phyloP scores from a whole-genome alignment of 2,329 filamentous ascomycete species.

The Penicillium griseofulvum region DNA sequence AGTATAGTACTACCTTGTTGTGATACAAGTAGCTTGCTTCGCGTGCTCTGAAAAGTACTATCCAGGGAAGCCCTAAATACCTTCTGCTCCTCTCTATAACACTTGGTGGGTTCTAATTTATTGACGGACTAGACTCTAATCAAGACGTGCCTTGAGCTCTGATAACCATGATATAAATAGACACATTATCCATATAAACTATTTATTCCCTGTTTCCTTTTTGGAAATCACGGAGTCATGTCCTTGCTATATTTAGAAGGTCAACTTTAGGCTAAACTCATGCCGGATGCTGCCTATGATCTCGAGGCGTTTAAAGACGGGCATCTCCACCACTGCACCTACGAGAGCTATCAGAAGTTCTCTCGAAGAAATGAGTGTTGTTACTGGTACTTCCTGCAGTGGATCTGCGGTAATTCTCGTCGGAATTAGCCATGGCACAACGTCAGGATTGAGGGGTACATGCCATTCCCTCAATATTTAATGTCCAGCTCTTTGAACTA shows the following conservation, averaged over 20 bases:
- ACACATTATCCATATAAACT: no score
- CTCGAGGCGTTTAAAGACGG: not conserved
- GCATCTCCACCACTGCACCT: conserved; percentile 1
- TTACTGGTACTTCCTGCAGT: not conserved
- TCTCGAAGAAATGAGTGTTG: not conserved
- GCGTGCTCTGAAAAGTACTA: no score
- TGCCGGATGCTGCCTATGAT: conserved; percentile 2
- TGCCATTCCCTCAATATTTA: not conserved
- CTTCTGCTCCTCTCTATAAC: no score
- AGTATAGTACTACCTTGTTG: no score
- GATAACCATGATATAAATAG: no score
- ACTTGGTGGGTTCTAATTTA: no score
- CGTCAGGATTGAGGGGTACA: conserved; percentile 8
- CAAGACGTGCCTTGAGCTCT: no score
- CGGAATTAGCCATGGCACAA: conserved; percentile 1
- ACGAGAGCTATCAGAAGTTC: not conserved
- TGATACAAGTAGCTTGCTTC: no score
- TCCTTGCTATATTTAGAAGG: not conserved
- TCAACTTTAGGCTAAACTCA: conserved; percentile 6
- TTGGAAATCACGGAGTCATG: not conserved
- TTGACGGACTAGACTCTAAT: no score
- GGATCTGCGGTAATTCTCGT: not conserved
- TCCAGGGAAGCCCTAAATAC: no score
- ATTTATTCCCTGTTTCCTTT: not conserved
- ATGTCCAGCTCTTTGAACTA: not conserved